phyloP scores from a whole-genome alignment of 208 protist genomes.

The Tritrichomonas musculus region DNA sequence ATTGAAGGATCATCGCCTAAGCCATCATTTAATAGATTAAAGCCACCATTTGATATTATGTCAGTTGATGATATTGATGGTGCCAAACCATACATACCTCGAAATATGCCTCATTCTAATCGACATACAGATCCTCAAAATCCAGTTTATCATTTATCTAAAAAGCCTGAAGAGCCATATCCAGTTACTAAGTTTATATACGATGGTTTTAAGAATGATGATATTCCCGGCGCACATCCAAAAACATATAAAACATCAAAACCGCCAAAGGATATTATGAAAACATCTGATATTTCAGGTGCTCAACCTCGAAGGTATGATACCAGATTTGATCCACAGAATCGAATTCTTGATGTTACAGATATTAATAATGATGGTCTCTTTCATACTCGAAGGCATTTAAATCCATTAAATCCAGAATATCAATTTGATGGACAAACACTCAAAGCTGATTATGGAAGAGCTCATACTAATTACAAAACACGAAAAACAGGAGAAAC shows the following conservation, averaged over 20 bases:
- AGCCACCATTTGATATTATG: neutral
- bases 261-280: neutral
- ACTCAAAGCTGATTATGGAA: neutral
- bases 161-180: neutral
- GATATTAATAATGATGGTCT: slow-evolving; percentile 27
- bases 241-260: neutral
- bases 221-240: neutral
- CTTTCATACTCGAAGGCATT: neutral
- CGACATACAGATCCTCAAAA: neutral
- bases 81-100: neutral
- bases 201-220: neutral
- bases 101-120: neutral
- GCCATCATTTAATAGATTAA: neutral
- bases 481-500: neutral
- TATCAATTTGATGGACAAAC: neutral
- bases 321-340: neutral
- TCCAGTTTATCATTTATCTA: neutral
- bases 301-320: neutral
- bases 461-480: neutral
- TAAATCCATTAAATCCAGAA: neutral
- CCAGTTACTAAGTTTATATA: neutral
- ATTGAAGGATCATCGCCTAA: neutral
- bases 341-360: neutral
- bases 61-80: neutral
- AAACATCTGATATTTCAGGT: neutral